Conservation (phyloP, 2,329 filamentous ascomycete species). For the Fusarium clavum region DNA sequence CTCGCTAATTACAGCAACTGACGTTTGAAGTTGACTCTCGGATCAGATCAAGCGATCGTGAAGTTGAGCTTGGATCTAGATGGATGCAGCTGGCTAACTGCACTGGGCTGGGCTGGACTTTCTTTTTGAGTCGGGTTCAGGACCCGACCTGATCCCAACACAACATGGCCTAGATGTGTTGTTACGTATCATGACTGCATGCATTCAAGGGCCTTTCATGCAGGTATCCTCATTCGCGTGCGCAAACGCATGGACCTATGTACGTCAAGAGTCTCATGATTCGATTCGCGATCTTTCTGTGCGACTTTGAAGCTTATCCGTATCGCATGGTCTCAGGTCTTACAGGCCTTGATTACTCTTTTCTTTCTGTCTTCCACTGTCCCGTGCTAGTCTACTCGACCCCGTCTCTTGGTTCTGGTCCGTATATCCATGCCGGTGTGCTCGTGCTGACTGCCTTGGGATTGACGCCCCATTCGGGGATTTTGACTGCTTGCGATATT, state of each 20-base stretch:
- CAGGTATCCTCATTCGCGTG: constrained; percentile 42
- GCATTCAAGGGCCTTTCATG: constrained; percentile 44
- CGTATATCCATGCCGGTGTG: constrained; percentile 9
- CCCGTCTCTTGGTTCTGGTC: constrained; percentile 14
- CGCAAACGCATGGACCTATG: constrained; percentile 37
- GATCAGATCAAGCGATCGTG: constrained; percentile 19
- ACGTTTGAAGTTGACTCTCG: constrained; percentile 27
- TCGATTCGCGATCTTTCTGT: constrained; percentile 37
- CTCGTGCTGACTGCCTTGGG: constrained; percentile 11
- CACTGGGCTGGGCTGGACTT: constrained; percentile 23
- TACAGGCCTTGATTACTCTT: constrained; percentile 21
- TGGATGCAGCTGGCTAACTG: constrained; percentile 28
- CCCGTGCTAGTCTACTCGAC: neutral
- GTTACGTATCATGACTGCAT: constrained; percentile 47
- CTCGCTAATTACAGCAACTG: constrained; percentile 3
- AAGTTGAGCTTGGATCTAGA: constrained; percentile 19
- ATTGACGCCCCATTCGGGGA: constrained; percentile 29
- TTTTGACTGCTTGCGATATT: constrained; percentile 19
- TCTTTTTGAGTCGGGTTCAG: constrained; percentile 28
- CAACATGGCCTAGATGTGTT: constrained; percentile 26
- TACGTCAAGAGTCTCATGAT: constrained; percentile 33
- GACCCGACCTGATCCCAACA: constrained; percentile 35
- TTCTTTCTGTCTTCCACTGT: neutral
- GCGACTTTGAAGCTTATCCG: constrained; percentile 27
- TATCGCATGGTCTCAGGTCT: constrained; percentile 23